A percentile compares a stretch with the other conserved stretches of the same genome.
phyloP scores from a whole-genome alignment of 305 asterid genomes.

The Fraxinus floribunda region DNA sequence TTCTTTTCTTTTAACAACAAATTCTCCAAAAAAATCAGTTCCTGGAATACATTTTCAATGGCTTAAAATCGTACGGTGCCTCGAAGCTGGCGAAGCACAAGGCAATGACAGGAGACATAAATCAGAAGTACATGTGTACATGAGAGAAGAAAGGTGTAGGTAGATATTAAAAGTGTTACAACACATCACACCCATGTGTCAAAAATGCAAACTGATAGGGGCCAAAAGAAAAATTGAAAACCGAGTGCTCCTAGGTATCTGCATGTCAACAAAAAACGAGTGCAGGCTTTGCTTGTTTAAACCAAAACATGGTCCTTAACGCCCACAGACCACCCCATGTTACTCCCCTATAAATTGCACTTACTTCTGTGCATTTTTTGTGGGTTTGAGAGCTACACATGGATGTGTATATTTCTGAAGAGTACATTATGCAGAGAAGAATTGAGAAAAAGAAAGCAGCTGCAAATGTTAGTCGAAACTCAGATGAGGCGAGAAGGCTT shows the following conservation, averaged over 20 bases:
- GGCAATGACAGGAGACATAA: background rate
- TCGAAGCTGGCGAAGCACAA: background rate
- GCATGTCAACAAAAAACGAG: background rate
- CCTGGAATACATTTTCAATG: too few species aligned
- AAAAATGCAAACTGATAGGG: background rate
- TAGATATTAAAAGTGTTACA: background rate
- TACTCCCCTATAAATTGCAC: background rate
- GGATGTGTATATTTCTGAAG: conserved; percentile 1
- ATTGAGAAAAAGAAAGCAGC: conserved; percentile 10
- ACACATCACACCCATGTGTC: background rate
- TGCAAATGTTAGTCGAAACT: background rate
- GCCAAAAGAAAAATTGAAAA: background rate
- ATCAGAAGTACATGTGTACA: background rate
- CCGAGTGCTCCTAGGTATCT: background rate
- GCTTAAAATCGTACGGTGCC: background rate
- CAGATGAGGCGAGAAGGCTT: background rate
- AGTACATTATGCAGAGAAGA: conserved; percentile 18
- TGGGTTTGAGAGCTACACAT: background rate
- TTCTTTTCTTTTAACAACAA: too few species aligned
- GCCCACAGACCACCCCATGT: background rate
- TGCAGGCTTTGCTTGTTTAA: background rate
- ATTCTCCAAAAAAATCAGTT: too few species aligned
- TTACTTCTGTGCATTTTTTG: background rate
- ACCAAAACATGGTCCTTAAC: background rate
- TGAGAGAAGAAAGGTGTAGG: background rate